Conservation (phyloP, 1,284 basidiomycete genomes). For the Cryptococcus wingfieldii region DNA sequence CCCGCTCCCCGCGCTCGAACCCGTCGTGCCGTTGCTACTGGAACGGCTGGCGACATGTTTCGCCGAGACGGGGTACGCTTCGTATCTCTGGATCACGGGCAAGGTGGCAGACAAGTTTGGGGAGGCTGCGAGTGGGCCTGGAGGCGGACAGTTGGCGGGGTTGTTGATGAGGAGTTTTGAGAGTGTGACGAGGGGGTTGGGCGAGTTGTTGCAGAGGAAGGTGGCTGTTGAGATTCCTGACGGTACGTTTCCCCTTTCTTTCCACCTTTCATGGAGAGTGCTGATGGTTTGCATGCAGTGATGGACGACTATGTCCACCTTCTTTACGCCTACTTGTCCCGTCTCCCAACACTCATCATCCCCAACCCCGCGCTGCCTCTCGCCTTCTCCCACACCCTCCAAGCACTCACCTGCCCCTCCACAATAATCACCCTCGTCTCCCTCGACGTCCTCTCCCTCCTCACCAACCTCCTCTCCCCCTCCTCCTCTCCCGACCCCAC, state of each 20-base stretch:
- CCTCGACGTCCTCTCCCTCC: slow-evolving; percentile 72
- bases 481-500: slow-evolving; percentile 34
- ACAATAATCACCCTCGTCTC: slow-evolving; percentile 74
- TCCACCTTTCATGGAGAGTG: not conserved
- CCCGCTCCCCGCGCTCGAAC: slow-evolving; percentile 59
- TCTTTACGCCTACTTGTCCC: slow-evolving; percentile 64
- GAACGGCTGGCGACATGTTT: slow-evolving; percentile 73
- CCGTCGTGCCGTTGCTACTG: slow-evolving; percentile 67
- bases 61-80: slow-evolving; percentile 74
- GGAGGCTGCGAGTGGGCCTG: slow-evolving; percentile 52
- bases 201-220: slow-evolving; percentile 63
- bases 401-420: slow-evolving; percentile 72
- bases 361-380: slow-evolving; percentile 67
- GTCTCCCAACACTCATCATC: slow-evolving; percentile 71
- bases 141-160: slow-evolving; percentile 40
- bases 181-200: slow-evolving; percentile 64
- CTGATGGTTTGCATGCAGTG: slow-evolving; percentile 56
- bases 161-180: slow-evolving; percentile 68
- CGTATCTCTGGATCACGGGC: slow-evolving; percentile 91
- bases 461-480: slow-evolving; percentile 58
- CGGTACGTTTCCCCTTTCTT: slow-evolving; percentile 53
- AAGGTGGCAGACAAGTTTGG: slow-evolving; percentile 74
- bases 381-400: slow-evolving; percentile 69
- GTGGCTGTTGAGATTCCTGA: slow-evolving; percentile 71
- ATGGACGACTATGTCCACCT: slow-evolving; percentile 92